A percentile compares a stretch with the other conserved stretches of the same genome.
phyloP scores from a whole-genome alignment of 768 basidiomycete species.

The Termitomyces heimii region DNA sequence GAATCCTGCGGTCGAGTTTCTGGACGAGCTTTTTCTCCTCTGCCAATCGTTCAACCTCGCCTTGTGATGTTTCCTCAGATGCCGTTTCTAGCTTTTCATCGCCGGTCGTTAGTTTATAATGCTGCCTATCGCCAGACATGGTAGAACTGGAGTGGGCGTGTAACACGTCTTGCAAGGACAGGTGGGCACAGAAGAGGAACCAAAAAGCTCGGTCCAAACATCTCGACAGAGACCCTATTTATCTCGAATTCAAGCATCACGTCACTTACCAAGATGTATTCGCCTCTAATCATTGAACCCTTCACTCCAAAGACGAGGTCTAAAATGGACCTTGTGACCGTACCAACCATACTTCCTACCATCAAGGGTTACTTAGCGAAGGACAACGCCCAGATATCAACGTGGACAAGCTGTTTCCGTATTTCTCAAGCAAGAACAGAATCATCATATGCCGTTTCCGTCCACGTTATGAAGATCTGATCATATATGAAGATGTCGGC shows the following conservation, averaged over 20 bases:
- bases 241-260: constrained; percentile 7
- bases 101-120: constrained; percentile 8
- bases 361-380: constrained; percentile 1
- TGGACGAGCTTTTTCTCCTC: constrained; percentile 38
- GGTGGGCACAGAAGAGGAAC: constrained; percentile 1
- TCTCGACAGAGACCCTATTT: constrained; percentile 1
- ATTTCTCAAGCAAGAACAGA: not conserved
- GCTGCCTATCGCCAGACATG: constrained; percentile 8
- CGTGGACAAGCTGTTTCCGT: constrained; percentile 1
- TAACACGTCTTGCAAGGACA: too few species aligned
- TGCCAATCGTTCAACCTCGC: constrained; percentile 3
- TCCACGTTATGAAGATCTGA: not conserved
- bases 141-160: not conserved
- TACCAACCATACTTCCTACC: constrained; percentile 1
- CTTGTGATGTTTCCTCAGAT: constrained; percentile 13
- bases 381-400: not conserved
- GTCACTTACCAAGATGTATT: constrained; percentile 24
- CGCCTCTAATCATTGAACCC: constrained; percentile 8
- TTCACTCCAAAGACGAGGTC: constrained; percentile 15
- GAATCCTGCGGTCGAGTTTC: constrained; percentile 61
- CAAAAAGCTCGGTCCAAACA: constrained; percentile 1
- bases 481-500: constrained; percentile 1
- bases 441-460: not conserved
- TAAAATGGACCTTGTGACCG: constrained; percentile 17
- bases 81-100: constrained; percentile 25